Evolutionary conservation across 768 basidiomycete species (phyloP), one percentile per base, ranked within the genome.

Genomic region (Tubosaeta sp.): DNA sequence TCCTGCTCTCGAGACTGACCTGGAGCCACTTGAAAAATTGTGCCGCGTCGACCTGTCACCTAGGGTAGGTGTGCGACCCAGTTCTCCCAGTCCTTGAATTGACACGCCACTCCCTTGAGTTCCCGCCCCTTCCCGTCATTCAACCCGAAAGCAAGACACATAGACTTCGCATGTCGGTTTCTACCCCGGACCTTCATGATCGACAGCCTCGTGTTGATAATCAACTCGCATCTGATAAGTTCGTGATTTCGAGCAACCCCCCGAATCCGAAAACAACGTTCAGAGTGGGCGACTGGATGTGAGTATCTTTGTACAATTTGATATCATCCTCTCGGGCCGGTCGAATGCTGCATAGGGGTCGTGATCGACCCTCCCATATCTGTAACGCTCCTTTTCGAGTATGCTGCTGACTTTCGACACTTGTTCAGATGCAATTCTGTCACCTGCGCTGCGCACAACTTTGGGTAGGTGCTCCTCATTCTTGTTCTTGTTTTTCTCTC

Each of bases 401-500:
- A 22, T 16, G 31, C 32, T 27, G 26, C 62, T 63, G 56, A 63
- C 53, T 8, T 3, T 12, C 13, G 29, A 11, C 13, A 39, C 26
- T 45, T 22, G 43, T n/a, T 31, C 27, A 88, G 88, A 74, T 91
- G 88, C 64, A 72, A 72, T 51, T 78, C 80, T 51, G 74, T 80
- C 58, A 81, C 77, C 43, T 91, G 89, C 66, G 84, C 81, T 60
- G 88, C 86, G 13, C 87, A 90, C 67, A 91, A 91, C 72, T 91
- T 91, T 75, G 85, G 85, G 88, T 89, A 67, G 75, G 85, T 80
- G 12, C 25, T 52, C 32, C 46, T 46, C 41, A 51, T 48, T 59
- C 35, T 59, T 44, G 33, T 58, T 53, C 27, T 42, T 37, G 38
- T 26, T 25, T 35, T 19, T 31, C 33, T 26, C 34, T 32, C 44